phyloP scores from a whole-genome alignment of 495 filamentous ascomycete species.

The Aeminium ludgeri region DNA sequence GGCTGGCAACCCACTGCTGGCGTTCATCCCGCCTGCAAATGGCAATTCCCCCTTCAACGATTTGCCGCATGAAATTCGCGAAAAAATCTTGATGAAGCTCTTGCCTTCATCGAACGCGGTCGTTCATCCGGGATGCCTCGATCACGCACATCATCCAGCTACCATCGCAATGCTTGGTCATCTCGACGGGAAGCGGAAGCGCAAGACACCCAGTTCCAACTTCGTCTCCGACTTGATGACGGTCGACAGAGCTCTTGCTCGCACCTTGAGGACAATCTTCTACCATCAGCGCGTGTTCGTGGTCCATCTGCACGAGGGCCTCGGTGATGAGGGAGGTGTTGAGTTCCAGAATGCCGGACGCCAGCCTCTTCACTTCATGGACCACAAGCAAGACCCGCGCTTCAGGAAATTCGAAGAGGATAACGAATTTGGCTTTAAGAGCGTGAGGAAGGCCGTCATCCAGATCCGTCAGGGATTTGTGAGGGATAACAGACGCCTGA shows the following conservation, averaged over 20 bases:
- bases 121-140: neutral
- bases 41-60: conserved; percentile 1
- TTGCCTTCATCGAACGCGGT: neutral
- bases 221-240: conserved; percentile 8
- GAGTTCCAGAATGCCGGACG: conserved; percentile 12
- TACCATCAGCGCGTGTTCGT: conserved; percentile 14
- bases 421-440: conserved; percentile 8
- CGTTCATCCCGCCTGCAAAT: neutral
- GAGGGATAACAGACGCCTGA: conserved; percentile 2
- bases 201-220: neutral
- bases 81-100: conserved; percentile 1
- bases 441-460: conserved; percentile 12
- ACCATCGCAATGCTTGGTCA: neutral
- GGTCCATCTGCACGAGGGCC: conserved; percentile 11
- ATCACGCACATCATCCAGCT: no score
- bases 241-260: conserved; percentile 5
- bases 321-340: conserved; percentile 7
- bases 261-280: neutral
- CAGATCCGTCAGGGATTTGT: conserved; percentile 1
- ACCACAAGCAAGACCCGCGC: conserved; percentile 3
- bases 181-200: neutral
- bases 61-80: conserved; percentile 3
- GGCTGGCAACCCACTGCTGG: neutral
- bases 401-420: conserved; percentile 6
- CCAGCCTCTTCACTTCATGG: conserved; percentile 9